Evolutionary conservation across 2,329 filamentous ascomycete genomes (phyloP), one percentile per base, ranked within the genome.

Genomic region (Fusarium sp.): DNA sequence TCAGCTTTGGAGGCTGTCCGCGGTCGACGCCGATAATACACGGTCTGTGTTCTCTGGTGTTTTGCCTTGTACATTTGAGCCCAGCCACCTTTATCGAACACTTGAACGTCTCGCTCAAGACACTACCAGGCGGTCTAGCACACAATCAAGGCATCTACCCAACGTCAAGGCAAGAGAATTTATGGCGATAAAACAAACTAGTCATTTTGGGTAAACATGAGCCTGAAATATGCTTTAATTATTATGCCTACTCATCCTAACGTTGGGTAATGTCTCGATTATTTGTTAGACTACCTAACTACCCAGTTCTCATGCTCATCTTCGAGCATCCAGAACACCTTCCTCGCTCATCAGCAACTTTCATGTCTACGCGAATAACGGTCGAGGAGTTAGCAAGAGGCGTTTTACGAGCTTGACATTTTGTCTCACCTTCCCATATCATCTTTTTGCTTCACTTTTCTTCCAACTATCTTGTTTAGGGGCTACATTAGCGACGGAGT

Each of bases 401-500:
- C 67, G 72, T 67, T 72, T 58, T 63, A 42, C 51, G 57, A 58
- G 44, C 39, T 53, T 49, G 52, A 45, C 52, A 68, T 63, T 55
- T 59, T 58, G 26, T 33, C 36, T 45, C 26, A 46, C 42, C 34
- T 43, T 48, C 17, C 24, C 24, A 43, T 18, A n/a, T 43, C 45
- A 56, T 28, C 39, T 40, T 43, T 64, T 65, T 68, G 22, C 17
- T 28, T 24, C 26, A 13, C 42, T 61, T 57, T 65, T 48, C 51
- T 39, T 39, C 43, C 45, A 51, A 40, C 52, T 52, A 46, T 63
- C 57, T 58, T 53, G 36, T 68, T 55, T 53, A 55, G 51, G 71
- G 57, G 52, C 56, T 54, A 77, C 79, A 81, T 80, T 75, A 81
- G 79, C 79, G 79, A 80, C 73, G 79, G 79, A 79, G 79, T 81